Base-by-base conservation (phyloP, 2,329 filamentous ascomycete genomes). In the Pseudonectria foliicola region DNA sequence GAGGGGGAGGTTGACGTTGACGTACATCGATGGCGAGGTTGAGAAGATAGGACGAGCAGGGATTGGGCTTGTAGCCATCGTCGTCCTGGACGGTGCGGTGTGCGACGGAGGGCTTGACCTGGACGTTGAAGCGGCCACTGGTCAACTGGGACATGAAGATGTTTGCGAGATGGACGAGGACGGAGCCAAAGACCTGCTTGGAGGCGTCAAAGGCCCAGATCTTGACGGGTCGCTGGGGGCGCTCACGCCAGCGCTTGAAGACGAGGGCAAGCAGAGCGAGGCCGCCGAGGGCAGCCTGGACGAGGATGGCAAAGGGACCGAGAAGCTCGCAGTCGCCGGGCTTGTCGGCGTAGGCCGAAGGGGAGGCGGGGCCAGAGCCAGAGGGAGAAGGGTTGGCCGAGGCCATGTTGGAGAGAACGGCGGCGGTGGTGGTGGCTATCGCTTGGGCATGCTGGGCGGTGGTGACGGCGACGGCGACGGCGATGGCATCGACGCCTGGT, bases 161-260 rank as follows among this genome's bases (percentile, higher is more conserved):
- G 57, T 98, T 98, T 48, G 89, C 85, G 29, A 90, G 71, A 63
- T 98, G 92, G 24, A 95, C 79, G 59, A 98, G 72, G 29, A 88
- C 81, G 21, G 88, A 93, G 14, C 92, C 92, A 53, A 96, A 85
- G 35, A 98, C 87, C 68, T 98, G 92, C 68, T 98, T 98, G 23
- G 87, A 94, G 15, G 81, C 92, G 57, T 98, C 92, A 60, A 96
- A 98, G 60, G 85, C 89, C 90, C 92, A 98, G 46, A 98, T 88
- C 71, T 93, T 94, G 54, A 96, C 56, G 1, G 90, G 90, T 36
- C 92, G 76, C 59, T 95, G 90, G 2, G 92, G 90, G 38, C 85
- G 75, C 64, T 98, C 92, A 46, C 85, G 77, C 79, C 84, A 95
- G 49, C 92, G 76, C 68, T 98, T 98, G 68, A 79, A 94, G 7